Conservation (phyloP, 2,329 filamentous ascomycete species). For the Gremmenia infestans region DNA sequence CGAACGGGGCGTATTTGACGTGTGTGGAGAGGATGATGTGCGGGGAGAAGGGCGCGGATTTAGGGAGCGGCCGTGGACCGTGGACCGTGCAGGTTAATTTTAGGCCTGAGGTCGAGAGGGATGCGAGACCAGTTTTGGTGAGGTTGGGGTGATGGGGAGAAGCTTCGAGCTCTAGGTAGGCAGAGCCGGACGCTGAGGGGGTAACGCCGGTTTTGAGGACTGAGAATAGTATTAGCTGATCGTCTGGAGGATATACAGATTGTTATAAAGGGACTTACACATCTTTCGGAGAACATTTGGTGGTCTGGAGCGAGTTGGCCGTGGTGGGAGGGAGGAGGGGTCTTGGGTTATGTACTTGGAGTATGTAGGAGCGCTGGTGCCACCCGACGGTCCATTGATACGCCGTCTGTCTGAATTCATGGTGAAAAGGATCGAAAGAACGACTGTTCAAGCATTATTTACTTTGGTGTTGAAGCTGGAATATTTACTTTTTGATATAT, state of each 20-base stretch:
- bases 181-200: slow-evolving; percentile 88
- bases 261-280: slow-evolving; percentile 54
- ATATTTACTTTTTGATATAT: neutral
- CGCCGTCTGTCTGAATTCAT: slow-evolving; percentile 79
- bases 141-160: slow-evolving; percentile 37
- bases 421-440: neutral
- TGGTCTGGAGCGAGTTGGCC: slow-evolving; percentile 53
- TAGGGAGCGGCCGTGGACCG: slow-evolving; percentile 83
- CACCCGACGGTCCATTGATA: slow-evolving; percentile 79
- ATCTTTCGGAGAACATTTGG: slow-evolving; percentile 75
- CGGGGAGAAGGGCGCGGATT: slow-evolving; percentile 86
- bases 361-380: slow-evolving; percentile 71
- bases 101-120: slow-evolving; percentile 51
- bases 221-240: slow-evolving; percentile 33
- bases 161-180: slow-evolving; percentile 68
- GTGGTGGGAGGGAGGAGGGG: slow-evolving; percentile 38
- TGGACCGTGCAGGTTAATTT: slow-evolving; percentile 94
- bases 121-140: slow-evolving; percentile 45
- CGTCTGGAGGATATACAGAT: neutral
- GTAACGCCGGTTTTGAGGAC: slow-evolving; percentile 89
- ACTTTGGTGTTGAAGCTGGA: neutral
- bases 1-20: slow-evolving; percentile 95
- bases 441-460: neutral
- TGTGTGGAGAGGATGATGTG: slow-evolving; percentile 89
- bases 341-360: slow-evolving; percentile 45